A percentile compares a stretch with the other conserved stretches of the same genome.
phyloP scores from a whole-genome alignment of 2,329 filamentous ascomycete genomes.

The Aspergillus thermomutatus region DNA sequence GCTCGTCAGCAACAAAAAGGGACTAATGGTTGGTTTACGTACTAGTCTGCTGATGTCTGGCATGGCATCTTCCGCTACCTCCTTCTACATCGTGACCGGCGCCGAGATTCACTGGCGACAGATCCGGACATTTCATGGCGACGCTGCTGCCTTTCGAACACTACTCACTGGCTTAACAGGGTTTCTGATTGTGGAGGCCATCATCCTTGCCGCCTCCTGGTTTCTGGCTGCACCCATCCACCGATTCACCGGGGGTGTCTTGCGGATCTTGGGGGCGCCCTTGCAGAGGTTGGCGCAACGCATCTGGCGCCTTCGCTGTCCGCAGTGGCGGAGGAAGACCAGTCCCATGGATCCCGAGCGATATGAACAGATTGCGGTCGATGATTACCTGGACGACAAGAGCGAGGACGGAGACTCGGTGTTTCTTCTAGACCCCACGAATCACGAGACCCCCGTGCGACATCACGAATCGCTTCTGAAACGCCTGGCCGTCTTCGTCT shows the following conservation, averaged over 20 bases:
- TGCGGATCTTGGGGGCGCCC: conserved; percentile 23
- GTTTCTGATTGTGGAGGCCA: conserved; percentile 28
- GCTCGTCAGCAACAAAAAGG: neutral
- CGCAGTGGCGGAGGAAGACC: neutral
- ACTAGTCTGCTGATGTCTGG: conserved; percentile 28
- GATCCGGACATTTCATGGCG: conserved; percentile 29
- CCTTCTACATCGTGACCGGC: conserved; percentile 32
- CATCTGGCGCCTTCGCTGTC: conserved; percentile 7
- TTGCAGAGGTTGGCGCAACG: conserved; percentile 14
- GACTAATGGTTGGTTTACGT: neutral
- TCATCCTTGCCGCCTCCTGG: conserved; percentile 24
- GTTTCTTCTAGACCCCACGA: conserved; percentile 12
- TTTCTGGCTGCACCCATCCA: conserved; percentile 25
- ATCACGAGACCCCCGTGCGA: conserved; percentile 3
- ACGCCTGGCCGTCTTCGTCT: conserved; percentile 19
- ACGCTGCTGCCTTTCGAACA: conserved; percentile 32
- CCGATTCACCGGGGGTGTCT: conserved; percentile 21
- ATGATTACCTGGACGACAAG: conserved; percentile 21
- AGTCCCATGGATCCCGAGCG: conserved; percentile 18
- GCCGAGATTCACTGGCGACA: conserved; percentile 38
- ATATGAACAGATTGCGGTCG: conserved; percentile 23
- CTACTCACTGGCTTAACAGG: conserved; percentile 31
- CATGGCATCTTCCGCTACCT: conserved; percentile 32
- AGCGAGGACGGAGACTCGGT: conserved; percentile 22
- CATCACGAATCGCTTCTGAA: conserved; percentile 9